Evolutionary conservation across 78 protist genomes (phyloP).

Genomic region (Anaeramoeba flamelloides): DNA sequence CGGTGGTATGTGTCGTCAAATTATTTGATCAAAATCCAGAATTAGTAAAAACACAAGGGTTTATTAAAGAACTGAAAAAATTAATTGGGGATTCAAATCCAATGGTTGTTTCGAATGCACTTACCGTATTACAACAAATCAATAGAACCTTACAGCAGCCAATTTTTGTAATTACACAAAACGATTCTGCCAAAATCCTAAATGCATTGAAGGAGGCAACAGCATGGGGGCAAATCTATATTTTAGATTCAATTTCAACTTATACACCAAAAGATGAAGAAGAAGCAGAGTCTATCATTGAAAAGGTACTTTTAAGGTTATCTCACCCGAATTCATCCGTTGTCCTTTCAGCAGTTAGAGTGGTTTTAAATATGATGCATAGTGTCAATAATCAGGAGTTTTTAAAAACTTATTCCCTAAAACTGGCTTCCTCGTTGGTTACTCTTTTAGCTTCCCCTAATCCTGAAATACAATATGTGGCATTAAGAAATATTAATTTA

Average conservation of each 20-base stretch:
- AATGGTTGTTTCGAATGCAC: conserved; percentile 4
- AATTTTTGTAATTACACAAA: too few relatives aligned
- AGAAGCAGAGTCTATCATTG: conserved; percentile 76
- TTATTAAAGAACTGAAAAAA: background rate
- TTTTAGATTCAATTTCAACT: conserved; percentile 75
- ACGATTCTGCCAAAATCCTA: too few relatives aligned
- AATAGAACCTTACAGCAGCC: too few relatives aligned
- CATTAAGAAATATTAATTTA: conserved; percentile 86
- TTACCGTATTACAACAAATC: conserved; percentile 3
- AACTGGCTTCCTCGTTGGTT: conserved; percentile 78
- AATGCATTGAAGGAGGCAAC: too few relatives aligned
- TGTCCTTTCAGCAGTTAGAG: conserved; percentile 75
- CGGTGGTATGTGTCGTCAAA: conserved; percentile 7
- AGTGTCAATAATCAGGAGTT: conserved; percentile 16
- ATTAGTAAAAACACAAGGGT: conserved; percentile 3
- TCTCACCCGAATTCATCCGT: conserved; percentile 92
- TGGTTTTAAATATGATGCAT: conserved; percentile 48
- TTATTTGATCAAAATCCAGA: background rate
- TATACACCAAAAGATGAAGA: conserved; percentile 38
- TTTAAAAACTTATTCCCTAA: conserved; percentile 16
- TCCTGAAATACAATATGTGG: conserved; percentile 93
- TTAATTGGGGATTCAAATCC: background rate
- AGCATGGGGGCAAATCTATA: conserved; percentile 95
- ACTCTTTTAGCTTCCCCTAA: background rate
- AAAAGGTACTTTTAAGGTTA: conserved; percentile 88